These are phyloP conservation scores for Moniliophthora roreri DNA, from an alignment of 1,284 basidiomycete species.

Conservation along the genomic window DNA sequence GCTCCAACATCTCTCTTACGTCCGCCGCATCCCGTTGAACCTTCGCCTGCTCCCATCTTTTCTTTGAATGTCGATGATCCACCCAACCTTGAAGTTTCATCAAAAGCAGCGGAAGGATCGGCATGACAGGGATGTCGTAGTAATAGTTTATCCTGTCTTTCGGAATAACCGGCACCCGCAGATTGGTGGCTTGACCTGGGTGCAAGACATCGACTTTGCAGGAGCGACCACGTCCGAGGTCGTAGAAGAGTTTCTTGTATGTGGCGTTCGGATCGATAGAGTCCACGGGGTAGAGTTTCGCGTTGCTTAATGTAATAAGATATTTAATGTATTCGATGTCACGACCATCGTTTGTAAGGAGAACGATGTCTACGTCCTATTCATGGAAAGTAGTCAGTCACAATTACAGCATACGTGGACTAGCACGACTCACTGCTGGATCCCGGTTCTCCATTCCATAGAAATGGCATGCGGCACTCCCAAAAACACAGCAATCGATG, in stretches of 20 bases:
- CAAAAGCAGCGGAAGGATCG: conserved; percentile 28
- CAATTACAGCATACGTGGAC: no score
- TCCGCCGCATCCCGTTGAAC: conserved; percentile 10
- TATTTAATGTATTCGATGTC: conserved; percentile 11
- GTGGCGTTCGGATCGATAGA: conserved; percentile 9
- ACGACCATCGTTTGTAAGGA: neutral
- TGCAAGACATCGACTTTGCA: conserved; percentile 36
- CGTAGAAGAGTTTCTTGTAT: conserved; percentile 31
- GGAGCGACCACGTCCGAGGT: conserved; percentile 11
- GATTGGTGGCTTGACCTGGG: conserved; percentile 20
- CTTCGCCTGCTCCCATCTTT: conserved; percentile 25
- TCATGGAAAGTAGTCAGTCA: no score
- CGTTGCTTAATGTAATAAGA: conserved; percentile 4
- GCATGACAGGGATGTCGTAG: conserved; percentile 26
- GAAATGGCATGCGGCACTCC: conserved; percentile 35
- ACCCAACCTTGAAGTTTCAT: conserved; percentile 35
- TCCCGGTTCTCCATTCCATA: conserved; percentile 33
- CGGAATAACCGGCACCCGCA: conserved; percentile 30
- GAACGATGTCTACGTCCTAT: neutral
- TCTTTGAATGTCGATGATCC: conserved; percentile 27
- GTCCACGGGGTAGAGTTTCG: conserved; percentile 2
- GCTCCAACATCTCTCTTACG: conserved; percentile 18
- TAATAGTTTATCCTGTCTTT: conserved; percentile 15
- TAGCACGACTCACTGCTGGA: conserved; percentile 32
- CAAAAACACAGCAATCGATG: conserved; percentile 33